phyloP scores from a whole-genome alignment of 257 asterid genomes.

The Ballota nigra region DNA sequence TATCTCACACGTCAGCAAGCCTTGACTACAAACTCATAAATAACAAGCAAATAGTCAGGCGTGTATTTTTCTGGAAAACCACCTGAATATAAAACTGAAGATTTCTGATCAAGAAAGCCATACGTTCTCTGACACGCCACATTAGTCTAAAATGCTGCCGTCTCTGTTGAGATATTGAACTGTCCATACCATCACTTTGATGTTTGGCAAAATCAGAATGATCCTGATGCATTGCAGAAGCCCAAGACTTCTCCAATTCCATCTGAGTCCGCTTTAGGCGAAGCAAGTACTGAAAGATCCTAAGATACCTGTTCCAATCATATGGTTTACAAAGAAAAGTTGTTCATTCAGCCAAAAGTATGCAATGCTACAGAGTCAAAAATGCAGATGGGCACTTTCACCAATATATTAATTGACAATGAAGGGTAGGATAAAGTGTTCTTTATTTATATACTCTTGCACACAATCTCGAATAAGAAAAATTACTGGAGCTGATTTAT shows the following conservation, averaged over 20 bases:
- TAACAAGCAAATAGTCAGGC: not conserved
- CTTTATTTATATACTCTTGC: conserved; percentile 2
- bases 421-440: not conserved
- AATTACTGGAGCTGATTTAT: conserved; percentile 15
- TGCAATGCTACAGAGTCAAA: conserved; percentile 21
- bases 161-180: conserved; percentile 62
- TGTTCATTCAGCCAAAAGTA: conserved; percentile 21
- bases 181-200: conserved; percentile 41
- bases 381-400: conserved; percentile 12
- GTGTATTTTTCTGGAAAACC: conserved; percentile 10
- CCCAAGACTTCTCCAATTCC: conserved; percentile 99
- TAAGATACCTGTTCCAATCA: conserved; percentile 62
- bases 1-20: not conserved
- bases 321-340: conserved; percentile 22
- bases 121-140: conserved; percentile 98
- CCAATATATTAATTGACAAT: conserved; percentile 4
- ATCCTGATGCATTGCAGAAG: conserved; percentile 92
- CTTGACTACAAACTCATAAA: conserved; percentile 12
- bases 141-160: conserved; percentile 76
- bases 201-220: conserved; percentile 72
- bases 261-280: conserved; percentile 89
- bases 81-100: conserved; percentile 97
- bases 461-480: conserved; percentile 2
- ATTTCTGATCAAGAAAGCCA: conserved; percentile 97
- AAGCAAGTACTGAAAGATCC: conserved; percentile 91